Conservation (phyloP, 306 rosid species). For the Mucuna pruriens region DNA sequence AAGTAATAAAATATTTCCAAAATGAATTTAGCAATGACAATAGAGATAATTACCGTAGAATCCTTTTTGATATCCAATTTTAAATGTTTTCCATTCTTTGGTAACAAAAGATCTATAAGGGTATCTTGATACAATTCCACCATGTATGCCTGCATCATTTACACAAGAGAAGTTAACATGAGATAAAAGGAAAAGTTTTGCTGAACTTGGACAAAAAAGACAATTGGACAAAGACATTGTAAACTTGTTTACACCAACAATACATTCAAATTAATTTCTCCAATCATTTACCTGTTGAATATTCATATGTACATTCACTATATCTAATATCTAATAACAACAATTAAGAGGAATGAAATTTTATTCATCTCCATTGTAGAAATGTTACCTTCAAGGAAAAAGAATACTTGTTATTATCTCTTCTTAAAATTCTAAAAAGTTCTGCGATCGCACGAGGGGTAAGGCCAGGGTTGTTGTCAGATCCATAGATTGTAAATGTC, state of each 20-base stretch:
- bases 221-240: neutral
- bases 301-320: neutral
- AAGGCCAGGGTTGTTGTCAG: slow-evolving; percentile 76
- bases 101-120: slow-evolving; percentile 77
- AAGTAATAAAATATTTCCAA: neutral
- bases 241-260: neutral
- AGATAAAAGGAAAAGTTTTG: slow-evolving; percentile 8
- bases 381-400: slow-evolving; percentile 83
- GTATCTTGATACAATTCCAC: slow-evolving; percentile 91
- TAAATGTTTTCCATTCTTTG: slow-evolving; percentile 67
- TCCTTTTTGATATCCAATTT: slow-evolving; percentile 87
- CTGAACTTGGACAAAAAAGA: neutral
- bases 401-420: slow-evolving; percentile 80
- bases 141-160: slow-evolving; percentile 77
- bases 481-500: slow-evolving; percentile 92
- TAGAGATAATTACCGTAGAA: slow-evolving; percentile 56
- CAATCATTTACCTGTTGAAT: neutral
- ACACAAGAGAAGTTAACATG: slow-evolving; percentile 1
- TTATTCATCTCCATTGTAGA: slow-evolving; percentile 1
- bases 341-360: neutral
- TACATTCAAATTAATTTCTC: neutral
- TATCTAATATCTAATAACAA: neutral
- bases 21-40: neutral
- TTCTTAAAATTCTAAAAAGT: slow-evolving; percentile 75
- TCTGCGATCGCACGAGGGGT: slow-evolving; percentile 92